These are phyloP conservation scores for Dothistroma septosporum DNA, from an alignment of 2,329 filamentous ascomycete genomes.

Conservation along the genomic window DNA sequence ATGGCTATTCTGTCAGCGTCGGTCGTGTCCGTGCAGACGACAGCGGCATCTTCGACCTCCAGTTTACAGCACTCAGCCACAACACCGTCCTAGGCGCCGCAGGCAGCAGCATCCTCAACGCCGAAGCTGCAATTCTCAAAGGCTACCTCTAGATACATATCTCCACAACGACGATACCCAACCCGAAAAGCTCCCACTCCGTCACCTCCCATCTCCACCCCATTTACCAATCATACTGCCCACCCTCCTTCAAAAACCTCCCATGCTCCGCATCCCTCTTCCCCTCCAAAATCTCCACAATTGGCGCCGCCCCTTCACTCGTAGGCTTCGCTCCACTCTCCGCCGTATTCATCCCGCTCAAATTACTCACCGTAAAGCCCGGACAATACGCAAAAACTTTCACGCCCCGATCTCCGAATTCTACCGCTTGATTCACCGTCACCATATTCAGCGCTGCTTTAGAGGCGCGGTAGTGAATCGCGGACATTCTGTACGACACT, in stretches of 20 bases:
- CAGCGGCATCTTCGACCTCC: slow-evolving; percentile 85
- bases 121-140: slow-evolving; percentile 86
- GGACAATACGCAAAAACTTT: slow-evolving; percentile 41
- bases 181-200: background rate
- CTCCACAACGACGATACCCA: background rate
- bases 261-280: slow-evolving; percentile 33
- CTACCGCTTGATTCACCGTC: slow-evolving; percentile 27
- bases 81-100: slow-evolving; percentile 91
- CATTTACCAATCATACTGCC: slow-evolving; percentile 14
- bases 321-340: slow-evolving; percentile 37
- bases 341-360: slow-evolving; percentile 33
- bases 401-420: slow-evolving; percentile 27
- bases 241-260: slow-evolving; percentile 11
- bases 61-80: slow-evolving; percentile 90
- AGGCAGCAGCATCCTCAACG: slow-evolving; percentile 92
- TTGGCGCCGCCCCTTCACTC: slow-evolving; percentile 32
- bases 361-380: slow-evolving; percentile 37
- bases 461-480: slow-evolving; percentile 34
- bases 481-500: slow-evolving; percentile 29
- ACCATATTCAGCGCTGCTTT: slow-evolving; percentile 43
- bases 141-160: slow-evolving; percentile 50
- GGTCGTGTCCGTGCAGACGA: slow-evolving; percentile 82
- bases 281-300: slow-evolving; percentile 38
- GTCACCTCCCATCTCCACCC: background rate
- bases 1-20: slow-evolving; percentile 87